Evolutionary conservation across 2,329 filamentous ascomycete genomes (phyloP), one percentile per base, ranked within the genome.

Genomic region (Bipolaris sorokiniana): DNA sequence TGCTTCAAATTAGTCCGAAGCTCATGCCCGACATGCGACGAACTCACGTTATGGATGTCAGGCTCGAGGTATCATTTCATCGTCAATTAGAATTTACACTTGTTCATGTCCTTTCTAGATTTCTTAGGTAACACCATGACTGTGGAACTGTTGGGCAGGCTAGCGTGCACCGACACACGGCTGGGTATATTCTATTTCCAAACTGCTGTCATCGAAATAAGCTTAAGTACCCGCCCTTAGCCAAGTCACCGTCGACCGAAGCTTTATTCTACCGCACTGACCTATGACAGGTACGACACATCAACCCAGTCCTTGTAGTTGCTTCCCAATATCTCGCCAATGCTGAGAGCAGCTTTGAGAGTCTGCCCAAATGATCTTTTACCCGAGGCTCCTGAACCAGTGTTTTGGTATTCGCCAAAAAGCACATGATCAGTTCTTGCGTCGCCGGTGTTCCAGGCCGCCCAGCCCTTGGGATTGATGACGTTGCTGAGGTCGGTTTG

Each of bases 391-490:
- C 87, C 87, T 31, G 76, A 69, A 1, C 87, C 87, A 1, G 80
- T 80, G 72, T 89, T 89, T 18, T 64, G 74, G 66, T 83, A 88
- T 77, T 89, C 87, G 9, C 75, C 83, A 60, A 84, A 88, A 23
- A 77, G 72, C 1, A 88, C 82, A 41, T 84, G 75, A 33, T 77
- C 78, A 1, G 83, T 86, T 34, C 80, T 78, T n/a, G 78, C 68
- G 41, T 81, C 76, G 2, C 76, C 77, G 1, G 63, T 74, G 55
- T 80, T 80, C 87, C 87, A 89, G 26, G 77, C 67, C 2, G 65
- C 70, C 86, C 87, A 89, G 0, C 87, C 87, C 0, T 81, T 81
- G 1, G 78, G 57, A 64, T 88, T 87, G 65, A 90, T 81, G 18
- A 88, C 84, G 22, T 76, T 73, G 7, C 78, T 79, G 73, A 90